phyloP scores from a whole-genome alignment of 83 land plant genomes.

The Thuja plicata region DNA sequence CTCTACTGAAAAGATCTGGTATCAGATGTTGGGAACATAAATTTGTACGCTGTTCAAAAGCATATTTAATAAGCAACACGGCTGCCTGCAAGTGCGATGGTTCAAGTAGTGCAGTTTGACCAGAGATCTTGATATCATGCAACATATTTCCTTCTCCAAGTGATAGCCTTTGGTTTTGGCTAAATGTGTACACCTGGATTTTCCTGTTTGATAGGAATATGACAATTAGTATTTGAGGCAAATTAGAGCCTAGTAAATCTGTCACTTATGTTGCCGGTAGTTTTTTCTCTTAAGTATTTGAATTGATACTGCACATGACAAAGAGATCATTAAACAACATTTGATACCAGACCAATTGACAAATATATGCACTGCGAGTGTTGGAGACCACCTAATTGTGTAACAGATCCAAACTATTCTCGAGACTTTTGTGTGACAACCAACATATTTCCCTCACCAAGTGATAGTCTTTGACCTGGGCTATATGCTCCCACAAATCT shows the following conservation, averaged over 20 bases:
- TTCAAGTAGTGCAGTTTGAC: background rate
- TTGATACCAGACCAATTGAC: too few species aligned
- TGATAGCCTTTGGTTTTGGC: background rate
- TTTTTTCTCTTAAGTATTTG: too few species aligned
- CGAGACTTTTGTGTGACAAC: too few species aligned
- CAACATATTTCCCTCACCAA: too few species aligned
- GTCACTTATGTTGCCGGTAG: background rate
- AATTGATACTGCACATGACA: too few species aligned
- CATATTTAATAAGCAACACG: background rate
- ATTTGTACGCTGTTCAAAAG: background rate
- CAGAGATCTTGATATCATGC: background rate
- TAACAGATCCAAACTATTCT: too few species aligned
- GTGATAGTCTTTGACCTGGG: too few species aligned
- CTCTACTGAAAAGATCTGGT: background rate
- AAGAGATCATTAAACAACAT: too few species aligned
- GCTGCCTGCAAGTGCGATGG: background rate
- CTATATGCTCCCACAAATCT: too few species aligned
- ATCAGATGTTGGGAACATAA: background rate
- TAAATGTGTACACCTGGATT: background rate
- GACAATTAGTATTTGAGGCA: too few species aligned
- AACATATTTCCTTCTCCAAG: background rate
- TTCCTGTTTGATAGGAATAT: background rate
- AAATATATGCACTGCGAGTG: too few species aligned
- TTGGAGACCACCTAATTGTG: too few species aligned
- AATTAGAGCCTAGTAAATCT: background rate